These are phyloP conservation scores for Aspergillus texensis DNA, from an alignment of 2,329 filamentous ascomycete genomes.

Conservation along the genomic window DNA sequence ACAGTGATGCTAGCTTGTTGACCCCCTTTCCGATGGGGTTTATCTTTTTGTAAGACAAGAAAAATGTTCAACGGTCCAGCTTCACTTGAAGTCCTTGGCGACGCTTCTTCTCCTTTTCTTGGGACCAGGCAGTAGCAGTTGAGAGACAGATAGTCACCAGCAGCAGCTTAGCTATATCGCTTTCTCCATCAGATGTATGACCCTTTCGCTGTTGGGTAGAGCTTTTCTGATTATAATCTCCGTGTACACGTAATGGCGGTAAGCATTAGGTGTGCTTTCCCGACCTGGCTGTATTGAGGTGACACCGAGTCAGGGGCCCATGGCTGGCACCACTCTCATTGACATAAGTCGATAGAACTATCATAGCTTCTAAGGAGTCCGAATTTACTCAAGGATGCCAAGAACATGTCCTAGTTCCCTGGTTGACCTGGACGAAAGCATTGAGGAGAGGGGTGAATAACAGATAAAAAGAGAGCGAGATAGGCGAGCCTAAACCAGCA, in stretches of 20 bases:
- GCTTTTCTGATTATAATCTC: not conserved
- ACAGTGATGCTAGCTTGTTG: not conserved
- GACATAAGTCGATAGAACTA: not conserved
- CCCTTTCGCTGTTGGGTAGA: not conserved
- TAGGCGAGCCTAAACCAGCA: not conserved
- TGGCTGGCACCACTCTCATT: not conserved
- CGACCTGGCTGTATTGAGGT: not conserved
- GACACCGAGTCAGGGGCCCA: constrained; percentile 4
- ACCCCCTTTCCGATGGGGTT: not conserved
- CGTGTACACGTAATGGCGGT: constrained; percentile 4
- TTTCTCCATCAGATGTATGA: not conserved
- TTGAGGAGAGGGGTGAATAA: not conserved
- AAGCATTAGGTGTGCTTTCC: not conserved
- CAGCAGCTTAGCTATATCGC: not conserved
- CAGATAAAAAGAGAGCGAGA: not conserved
- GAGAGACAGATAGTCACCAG: not conserved
- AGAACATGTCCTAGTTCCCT: not conserved
- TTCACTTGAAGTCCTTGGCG: not conserved
- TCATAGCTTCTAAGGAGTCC: not conserved
- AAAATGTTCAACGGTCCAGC: not conserved
- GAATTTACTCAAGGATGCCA: not conserved
- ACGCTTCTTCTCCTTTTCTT: not conserved
- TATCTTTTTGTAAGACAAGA: not conserved
- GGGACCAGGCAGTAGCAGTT: not conserved
- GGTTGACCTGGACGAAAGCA: not conserved